Conservation (phyloP, 2,329 filamentous ascomycete genomes). For the Ceratocystis papillata region DNA sequence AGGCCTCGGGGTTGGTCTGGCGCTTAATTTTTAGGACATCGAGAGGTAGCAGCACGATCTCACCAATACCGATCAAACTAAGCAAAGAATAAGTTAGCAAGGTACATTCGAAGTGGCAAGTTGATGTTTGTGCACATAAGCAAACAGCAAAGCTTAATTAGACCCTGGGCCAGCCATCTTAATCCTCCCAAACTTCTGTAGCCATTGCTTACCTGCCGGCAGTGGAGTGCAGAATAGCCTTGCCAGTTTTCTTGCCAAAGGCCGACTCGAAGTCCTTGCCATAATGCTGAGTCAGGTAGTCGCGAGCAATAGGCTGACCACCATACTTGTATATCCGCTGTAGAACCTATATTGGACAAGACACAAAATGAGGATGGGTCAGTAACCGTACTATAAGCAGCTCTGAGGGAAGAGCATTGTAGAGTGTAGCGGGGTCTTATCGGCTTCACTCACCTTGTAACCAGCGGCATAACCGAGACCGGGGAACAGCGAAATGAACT, state of each 20-base stretch:
- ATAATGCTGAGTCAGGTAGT: slow-evolving; percentile 73
- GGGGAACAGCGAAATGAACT: slow-evolving; percentile 93
- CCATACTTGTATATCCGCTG: slow-evolving; percentile 99
- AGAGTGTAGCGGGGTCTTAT: not conserved
- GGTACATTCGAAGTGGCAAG: not conserved
- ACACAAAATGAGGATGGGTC: not conserved
- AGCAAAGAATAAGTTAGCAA: not conserved
- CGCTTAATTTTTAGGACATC: slow-evolving; percentile 99
- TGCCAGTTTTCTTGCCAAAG: slow-evolving; percentile 94
- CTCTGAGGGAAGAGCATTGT: no score
- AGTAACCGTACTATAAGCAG: not conserved
- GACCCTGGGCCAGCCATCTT: not conserved
- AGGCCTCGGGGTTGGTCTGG: slow-evolving; percentile 97
- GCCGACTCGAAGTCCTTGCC: slow-evolving; percentile 72
- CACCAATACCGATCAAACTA: slow-evolving; percentile 89
- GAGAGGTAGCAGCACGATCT: slow-evolving; percentile 87
- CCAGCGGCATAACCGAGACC: slow-evolving; percentile 94
- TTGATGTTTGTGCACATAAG: not conserved
- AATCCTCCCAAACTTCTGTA: not conserved
- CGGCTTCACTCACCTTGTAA: slow-evolving; percentile 59
- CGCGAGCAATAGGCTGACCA: slow-evolving; percentile 86
- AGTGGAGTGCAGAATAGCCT: slow-evolving; percentile 95
- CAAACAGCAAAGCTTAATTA: not conserved
- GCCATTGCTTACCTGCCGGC: slow-evolving; percentile 59
- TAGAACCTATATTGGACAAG: slow-evolving; percentile 47